Evolutionary conservation across 768 basidiomycete species (phyloP).

Genomic region (Hebeloma cylindrosporum): DNA sequence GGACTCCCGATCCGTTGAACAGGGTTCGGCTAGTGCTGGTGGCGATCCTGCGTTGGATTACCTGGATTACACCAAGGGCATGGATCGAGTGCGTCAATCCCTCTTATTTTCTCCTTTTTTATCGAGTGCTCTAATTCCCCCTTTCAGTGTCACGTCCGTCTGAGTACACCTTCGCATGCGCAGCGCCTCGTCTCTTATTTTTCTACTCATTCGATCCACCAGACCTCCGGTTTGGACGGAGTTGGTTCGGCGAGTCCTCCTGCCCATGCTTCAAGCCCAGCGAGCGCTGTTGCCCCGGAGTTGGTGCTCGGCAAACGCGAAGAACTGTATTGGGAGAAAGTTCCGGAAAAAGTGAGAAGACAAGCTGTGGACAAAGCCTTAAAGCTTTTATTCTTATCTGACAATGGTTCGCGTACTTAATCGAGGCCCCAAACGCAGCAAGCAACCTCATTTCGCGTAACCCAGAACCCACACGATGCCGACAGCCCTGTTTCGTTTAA

Average conservation of each 20-base stretch:
- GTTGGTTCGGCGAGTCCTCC: no score
- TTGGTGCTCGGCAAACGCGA: constrained; percentile 63
- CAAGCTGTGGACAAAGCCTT: constrained; percentile 58
- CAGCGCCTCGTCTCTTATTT: constrained; percentile 47
- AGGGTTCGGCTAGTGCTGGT: background rate
- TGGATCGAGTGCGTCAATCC: constrained; percentile 57
- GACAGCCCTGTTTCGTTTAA: no score
- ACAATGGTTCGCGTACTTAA: no score
- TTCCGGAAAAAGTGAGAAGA: constrained; percentile 68
- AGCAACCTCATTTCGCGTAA: no score
- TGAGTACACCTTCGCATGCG: constrained; percentile 53
- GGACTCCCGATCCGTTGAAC: no score
- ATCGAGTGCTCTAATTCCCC: background rate
- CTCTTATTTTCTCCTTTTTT: background rate
- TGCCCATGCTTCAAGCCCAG: no score
- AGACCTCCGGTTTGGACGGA: constrained; percentile 58
- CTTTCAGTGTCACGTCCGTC: constrained; percentile 69
- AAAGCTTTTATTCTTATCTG: no score
- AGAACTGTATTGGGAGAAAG: constrained; percentile 75
- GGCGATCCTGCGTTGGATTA: constrained; percentile 58
- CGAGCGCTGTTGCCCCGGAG: constrained; percentile 46
- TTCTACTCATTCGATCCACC: constrained; percentile 31
- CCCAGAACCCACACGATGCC: no score
- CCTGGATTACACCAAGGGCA: constrained; percentile 76
- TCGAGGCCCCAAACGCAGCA: no score